phyloP scores from a whole-genome alignment of 1,284 basidiomycete genomes.

The Fomitiporia mediterranea region DNA sequence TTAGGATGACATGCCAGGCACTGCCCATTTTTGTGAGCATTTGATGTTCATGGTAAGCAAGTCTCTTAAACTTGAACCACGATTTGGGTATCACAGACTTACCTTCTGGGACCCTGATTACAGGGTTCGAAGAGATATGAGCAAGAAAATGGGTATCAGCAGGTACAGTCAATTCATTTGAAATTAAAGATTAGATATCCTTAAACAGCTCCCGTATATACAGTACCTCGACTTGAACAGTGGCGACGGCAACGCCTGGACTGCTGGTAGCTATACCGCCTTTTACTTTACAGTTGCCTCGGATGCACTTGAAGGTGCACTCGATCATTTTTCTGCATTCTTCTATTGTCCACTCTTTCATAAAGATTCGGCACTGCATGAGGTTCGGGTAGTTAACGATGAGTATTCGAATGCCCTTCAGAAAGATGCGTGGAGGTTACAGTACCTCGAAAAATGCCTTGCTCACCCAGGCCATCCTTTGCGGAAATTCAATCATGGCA shows the following conservation, averaged over 20 bases:
- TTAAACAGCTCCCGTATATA: background rate
- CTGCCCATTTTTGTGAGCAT: too few species aligned
- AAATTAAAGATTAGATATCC: background rate
- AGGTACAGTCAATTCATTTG: constrained; percentile 40
- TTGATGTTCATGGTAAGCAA: background rate
- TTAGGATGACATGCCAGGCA: too few species aligned
- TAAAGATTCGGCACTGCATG: constrained; percentile 88
- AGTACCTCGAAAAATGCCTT: constrained; percentile 91
- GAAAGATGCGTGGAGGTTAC: constrained; percentile 91
- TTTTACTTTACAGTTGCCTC: constrained; percentile 92
- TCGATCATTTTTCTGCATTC: constrained; percentile 91
- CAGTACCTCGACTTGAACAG: constrained; percentile 91
- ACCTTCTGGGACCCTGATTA: too few species aligned
- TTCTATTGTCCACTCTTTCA: constrained; percentile 92
- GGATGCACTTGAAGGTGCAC: constrained; percentile 73
- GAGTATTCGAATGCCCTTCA: constrained; percentile 99
- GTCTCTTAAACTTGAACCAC: background rate
- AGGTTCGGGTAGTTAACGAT: constrained; percentile 95
- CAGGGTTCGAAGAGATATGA: constrained; percentile 83
- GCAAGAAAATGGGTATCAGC: constrained; percentile 87
- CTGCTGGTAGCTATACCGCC: constrained; percentile 90
- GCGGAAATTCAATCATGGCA: constrained; percentile 93
- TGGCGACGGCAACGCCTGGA: constrained; percentile 75
- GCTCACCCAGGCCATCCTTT: constrained; percentile 80
- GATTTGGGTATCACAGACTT: background rate